A percentile compares a stretch with the other conserved stretches of the same genome.
These are phyloP conservation scores for Phytophthora europaea DNA, from an alignment of 352 stramenopile genomes.

Conservation along the genomic window DNA sequence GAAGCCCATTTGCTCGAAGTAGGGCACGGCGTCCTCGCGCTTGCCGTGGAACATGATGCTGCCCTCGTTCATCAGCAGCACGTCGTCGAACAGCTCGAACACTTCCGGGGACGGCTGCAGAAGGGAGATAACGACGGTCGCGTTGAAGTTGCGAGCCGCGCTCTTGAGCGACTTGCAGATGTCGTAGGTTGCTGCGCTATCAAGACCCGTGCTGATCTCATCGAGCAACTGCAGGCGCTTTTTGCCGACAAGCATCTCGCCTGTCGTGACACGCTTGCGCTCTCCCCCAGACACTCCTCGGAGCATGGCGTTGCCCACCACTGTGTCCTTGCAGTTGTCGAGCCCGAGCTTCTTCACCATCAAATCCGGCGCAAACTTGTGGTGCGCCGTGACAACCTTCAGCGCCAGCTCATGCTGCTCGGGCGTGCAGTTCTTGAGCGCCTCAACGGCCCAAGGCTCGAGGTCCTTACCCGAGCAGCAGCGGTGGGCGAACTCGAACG, in stretches of 20 bases:
- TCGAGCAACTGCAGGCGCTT: constrained; percentile 84
- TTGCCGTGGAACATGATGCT: constrained; percentile 66
- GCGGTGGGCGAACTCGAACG: constrained; percentile 59
- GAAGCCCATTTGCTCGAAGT: constrained; percentile 65
- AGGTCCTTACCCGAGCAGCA: constrained; percentile 48
- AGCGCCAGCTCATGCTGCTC: constrained; percentile 45
- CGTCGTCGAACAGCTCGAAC: constrained; percentile 67
- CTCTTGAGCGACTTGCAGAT: constrained; percentile 87
- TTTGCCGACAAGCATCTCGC: constrained; percentile 83
- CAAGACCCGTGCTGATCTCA: constrained; percentile 76
- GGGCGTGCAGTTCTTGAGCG: constrained; percentile 44
- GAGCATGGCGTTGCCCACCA: constrained; percentile 65
- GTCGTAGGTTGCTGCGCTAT: constrained; percentile 59
- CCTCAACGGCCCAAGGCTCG: constrained; percentile 51
- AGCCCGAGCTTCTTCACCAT: constrained; percentile 69
- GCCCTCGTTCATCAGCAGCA: constrained; percentile 64
- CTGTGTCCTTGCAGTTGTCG: constrained; percentile 58
- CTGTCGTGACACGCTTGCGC: constrained; percentile 48
- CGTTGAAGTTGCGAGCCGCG: constrained; percentile 54
- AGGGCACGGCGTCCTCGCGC: constrained; percentile 47
- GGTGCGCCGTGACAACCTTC: constrained; percentile 42
- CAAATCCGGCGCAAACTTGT: constrained; percentile 34
- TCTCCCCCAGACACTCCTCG: constrained; percentile 75
- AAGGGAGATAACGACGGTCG: constrained; percentile 58
- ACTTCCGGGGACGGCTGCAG: constrained; percentile 58